Base-by-base conservation (phyloP, 1,139 yeast species). In the Debaryomycetaceae sp. region DNA sequence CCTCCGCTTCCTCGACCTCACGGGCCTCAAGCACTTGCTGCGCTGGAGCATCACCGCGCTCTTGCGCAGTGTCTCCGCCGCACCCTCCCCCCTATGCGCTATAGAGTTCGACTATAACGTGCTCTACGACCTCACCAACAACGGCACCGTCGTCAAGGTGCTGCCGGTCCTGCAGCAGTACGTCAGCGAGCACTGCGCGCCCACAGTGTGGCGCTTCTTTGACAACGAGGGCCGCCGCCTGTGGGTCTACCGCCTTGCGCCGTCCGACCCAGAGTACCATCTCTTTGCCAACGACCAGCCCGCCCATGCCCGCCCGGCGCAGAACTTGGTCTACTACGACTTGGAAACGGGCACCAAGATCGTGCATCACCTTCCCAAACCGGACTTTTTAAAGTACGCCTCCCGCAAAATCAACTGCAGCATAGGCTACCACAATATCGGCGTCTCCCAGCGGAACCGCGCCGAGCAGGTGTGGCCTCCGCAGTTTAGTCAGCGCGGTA, bases 181-280 rank as follows among this genome's bases (percentile, higher is more conserved):
- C 37, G 35, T 49, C 28, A 15, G 18, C n/a, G 53, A 52, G 30
- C 44, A 46, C 20, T 36, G 41, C 4, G 37, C 34, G 30, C 67
- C 67, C 1, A 55, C 53, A 27, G 51, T 68, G 31, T 60, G 79
- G 83, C 62, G 59, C 46, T 65, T 61, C 43, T 72, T 53, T 41
- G 77, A 55, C 50, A 73, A 59, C 44, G 73, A 62, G 52, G 93
- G 94, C 4, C 64, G 95, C 38, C 63, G 95, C 36, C 76, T 82
- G n/a, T 85, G 95, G 95, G 51, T 82, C 14, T 79, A 74, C 47
- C 72, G 69, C 44, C 55, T 73, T 15, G 66, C 58, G 12, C 43
- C 52, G 13, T 34, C 41, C 3, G 58, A 59, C 33, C 54, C 59
- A 4, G 54, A 55, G 12, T 55, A 52, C 39, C 28, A 32, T 4